Conservation (phyloP, 257 asterid species). For the Solanum arcanum region DNA sequence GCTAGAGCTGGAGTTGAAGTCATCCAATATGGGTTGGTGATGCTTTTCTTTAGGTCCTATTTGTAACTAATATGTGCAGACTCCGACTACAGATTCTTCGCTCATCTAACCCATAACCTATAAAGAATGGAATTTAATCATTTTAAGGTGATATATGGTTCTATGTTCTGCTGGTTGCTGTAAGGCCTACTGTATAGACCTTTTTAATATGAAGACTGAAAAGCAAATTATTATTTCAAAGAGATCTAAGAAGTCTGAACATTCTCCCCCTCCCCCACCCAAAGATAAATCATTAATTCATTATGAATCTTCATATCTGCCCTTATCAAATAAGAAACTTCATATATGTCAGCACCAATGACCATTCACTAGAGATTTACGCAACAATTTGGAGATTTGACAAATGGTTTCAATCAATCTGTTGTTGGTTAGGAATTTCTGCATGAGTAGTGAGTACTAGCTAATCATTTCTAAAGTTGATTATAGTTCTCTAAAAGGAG, state of each 20-base stretch:
- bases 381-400: neutral
- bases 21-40: constrained; percentile 75
- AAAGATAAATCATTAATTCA: neutral
- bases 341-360: neutral
- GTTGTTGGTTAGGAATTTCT: neutral
- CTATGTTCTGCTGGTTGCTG: neutral
- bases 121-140: neutral
- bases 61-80: neutral
- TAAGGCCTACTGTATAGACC: neutral
- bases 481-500: neutral
- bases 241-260: neutral
- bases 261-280: neutral
- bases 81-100: neutral
- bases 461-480: neutral
- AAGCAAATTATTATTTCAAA: neutral
- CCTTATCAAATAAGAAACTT: neutral
- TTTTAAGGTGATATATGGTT: neutral
- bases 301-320: neutral
- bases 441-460: neutral
- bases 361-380: neutral
- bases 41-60: neutral
- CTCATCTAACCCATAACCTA: neutral
- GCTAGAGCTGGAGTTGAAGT: constrained; percentile 75
- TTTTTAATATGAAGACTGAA: neutral
- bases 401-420: neutral